Base-by-base conservation (phyloP, 2,329 filamentous ascomycete species). In the Tolypocladium nubicola region DNA sequence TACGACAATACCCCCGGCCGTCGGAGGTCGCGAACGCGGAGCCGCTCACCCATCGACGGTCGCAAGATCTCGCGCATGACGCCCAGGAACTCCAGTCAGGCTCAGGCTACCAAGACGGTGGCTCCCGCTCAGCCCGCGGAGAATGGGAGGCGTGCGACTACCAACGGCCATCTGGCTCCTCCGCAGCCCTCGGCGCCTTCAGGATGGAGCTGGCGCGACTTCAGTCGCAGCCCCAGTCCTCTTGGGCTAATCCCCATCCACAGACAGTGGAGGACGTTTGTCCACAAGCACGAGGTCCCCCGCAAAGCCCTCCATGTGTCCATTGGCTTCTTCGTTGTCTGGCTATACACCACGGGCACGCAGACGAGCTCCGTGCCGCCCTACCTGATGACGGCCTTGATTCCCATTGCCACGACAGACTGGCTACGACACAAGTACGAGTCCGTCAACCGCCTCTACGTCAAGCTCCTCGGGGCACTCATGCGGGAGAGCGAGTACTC, bases 401-500 rank as follows among this genome's bases (percentile, higher is more conserved):
- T 97, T 45, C 94, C 94, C 39, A 94, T 97, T 68, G 86, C 89
- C 37, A 82, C 84, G 4, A 84, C 85, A 40, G 94, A 99, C 71
- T 79, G 91, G 65, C 75, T 96, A 53, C 89, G 94, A 55, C 92
- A 97, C 73, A 84, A 85, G 64, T 94, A 85, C 65, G 83, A 88
- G 59, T 80, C 85, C 1, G 82, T 99, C 67, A 99, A 99, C 71
- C 81, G 86, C 41, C 70, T 96, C 57, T 99, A 97, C 72, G 93
- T 97, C 65, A 84, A 82, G 57, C 80, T 83, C 41, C 75, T 97
- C 16, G 94, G 94, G 52, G 90, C 92, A 0, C 79, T 99, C 64
- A 99, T 99, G 94, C 89, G 94, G 56, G 94, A 99, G 76, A 94
- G 88, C 62, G 94, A 99, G 74, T 96, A 93, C 64, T 81, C 86